A percentile compares a stretch with the other conserved stretches of the same genome.
Evolutionary conservation across 169 alveolate species (phyloP).

Genomic region (Eimeria maxima): DNA sequence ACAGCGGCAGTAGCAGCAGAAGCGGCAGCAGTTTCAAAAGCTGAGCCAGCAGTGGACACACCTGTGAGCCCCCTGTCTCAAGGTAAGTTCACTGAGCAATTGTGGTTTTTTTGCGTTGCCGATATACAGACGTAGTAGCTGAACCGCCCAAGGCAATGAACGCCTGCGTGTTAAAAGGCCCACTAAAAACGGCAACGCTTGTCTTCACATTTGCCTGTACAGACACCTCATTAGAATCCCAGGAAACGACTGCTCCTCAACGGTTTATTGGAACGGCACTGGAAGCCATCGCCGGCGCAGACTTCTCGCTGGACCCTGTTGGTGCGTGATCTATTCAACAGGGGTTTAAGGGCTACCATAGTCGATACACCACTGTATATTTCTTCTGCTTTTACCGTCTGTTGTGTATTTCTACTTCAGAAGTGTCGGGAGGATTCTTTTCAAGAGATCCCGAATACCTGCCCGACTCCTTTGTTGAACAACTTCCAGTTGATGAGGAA

Average conservation of each 20-base stretch:
- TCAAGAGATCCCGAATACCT: slow-evolving; percentile 8
- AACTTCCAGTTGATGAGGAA: slow-evolving; percentile 54
- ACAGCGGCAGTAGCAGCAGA: neutral
- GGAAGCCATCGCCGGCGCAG: neutral
- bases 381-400: neutral
- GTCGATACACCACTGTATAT: too few species aligned
- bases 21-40: neutral
- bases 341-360: neutral
- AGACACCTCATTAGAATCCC: neutral
- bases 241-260: slow-evolving; percentile 23
- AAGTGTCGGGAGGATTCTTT: neutral
- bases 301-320: slow-evolving; percentile 55
- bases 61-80: slow-evolving; percentile 71
- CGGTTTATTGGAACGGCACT: slow-evolving; percentile 19
- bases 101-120: neutral
- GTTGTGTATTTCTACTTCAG: neutral
- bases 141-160: neutral
- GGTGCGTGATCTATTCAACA: neutral
- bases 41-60: slow-evolving; percentile 12
- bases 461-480: neutral
- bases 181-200: neutral
- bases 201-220: neutral
- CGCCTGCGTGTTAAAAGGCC: neutral
- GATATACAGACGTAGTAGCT: neutral
- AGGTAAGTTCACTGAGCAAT: neutral